phyloP scores from a whole-genome alignment of 805 yeast species.

The Pichia sporocuriosa region DNA sequence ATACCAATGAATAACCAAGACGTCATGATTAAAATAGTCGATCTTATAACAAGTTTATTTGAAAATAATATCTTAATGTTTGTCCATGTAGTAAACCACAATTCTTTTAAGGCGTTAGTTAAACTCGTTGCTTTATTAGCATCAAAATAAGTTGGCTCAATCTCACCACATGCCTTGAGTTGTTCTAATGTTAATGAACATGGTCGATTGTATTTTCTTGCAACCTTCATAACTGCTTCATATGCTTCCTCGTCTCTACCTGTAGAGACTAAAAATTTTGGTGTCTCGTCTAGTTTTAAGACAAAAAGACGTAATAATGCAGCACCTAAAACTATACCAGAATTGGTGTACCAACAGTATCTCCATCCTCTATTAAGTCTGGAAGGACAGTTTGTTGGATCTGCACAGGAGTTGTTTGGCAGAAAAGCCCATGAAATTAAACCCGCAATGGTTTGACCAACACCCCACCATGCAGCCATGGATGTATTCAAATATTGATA shows the following conservation, averaged over 20 bases:
- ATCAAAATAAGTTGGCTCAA: slow-evolving; percentile 22
- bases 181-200: slow-evolving; percentile 41
- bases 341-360: slow-evolving; percentile 47
- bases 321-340: slow-evolving; percentile 44
- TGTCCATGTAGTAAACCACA: slow-evolving; percentile 25
- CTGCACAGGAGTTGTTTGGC: slow-evolving; percentile 42
- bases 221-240: slow-evolving; percentile 37
- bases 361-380: slow-evolving; percentile 54
- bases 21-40: slow-evolving; percentile 38
- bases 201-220: slow-evolving; percentile 38
- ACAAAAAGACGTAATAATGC: slow-evolving; percentile 43
- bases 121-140: slow-evolving; percentile 14
- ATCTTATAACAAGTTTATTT: slow-evolving; percentile 35
- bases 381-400: slow-evolving; percentile 38
- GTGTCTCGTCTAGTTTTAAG: slow-evolving; percentile 45
- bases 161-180: slow-evolving; percentile 38
- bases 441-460: slow-evolving; percentile 50
- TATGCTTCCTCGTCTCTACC: slow-evolving; percentile 47
- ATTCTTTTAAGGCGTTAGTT: slow-evolving; percentile 23
- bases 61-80: slow-evolving; percentile 44
- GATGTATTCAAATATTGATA: slow-evolving; percentile 46
- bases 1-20: slow-evolving; percentile 56
- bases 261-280: slow-evolving; percentile 45
- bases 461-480: slow-evolving; percentile 57
- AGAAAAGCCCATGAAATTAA: slow-evolving; percentile 51